These are phyloP conservation scores for Fistulifera pelliculosa DNA, from an alignment of 108 stramenopile species.

Conservation along the genomic window DNA sequence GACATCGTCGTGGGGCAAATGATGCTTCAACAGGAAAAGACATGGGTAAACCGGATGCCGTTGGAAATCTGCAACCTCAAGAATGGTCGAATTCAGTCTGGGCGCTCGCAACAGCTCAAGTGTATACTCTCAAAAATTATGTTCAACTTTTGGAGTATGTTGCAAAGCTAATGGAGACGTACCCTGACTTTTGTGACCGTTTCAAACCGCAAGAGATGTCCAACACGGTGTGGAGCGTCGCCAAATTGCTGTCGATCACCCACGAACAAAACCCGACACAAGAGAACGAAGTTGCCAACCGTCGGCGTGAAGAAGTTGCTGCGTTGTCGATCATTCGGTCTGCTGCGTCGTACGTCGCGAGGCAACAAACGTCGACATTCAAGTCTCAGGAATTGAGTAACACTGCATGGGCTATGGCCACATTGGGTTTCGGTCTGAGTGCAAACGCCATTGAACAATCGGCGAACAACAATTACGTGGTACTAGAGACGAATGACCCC, in stretches of 20 bases:
- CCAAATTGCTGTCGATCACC: slow-evolving; percentile 40
- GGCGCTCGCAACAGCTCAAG: slow-evolving; percentile 68
- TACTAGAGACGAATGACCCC: slow-evolving; percentile 40
- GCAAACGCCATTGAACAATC: slow-evolving; percentile 12
- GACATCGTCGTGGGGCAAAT: slow-evolving; percentile 30
- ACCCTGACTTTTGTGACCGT: slow-evolving; percentile 29
- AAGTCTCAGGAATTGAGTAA: slow-evolving; percentile 66
- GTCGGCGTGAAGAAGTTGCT: slow-evolving; percentile 12
- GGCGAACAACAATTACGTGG: slow-evolving; percentile 46
- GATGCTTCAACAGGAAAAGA: slow-evolving; percentile 15
- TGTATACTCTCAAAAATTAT: slow-evolving; percentile 23
- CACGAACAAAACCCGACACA: slow-evolving; percentile 16
- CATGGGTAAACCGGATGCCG: neutral
- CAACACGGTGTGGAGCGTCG: slow-evolving; percentile 69
- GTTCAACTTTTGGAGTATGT: slow-evolving; percentile 40
- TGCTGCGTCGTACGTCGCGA: slow-evolving; percentile 31
- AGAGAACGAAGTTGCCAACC: neutral
- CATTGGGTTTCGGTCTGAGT: slow-evolving; percentile 63
- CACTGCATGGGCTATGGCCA: slow-evolving; percentile 64
- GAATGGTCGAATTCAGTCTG: slow-evolving; percentile 71
- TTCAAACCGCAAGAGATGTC: slow-evolving; percentile 77
- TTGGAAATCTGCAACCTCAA: slow-evolving; percentile 21
- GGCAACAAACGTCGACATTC: slow-evolving; percentile 29
- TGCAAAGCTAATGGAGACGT: slow-evolving; percentile 43
- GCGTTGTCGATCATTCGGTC: slow-evolving; percentile 48